A percentile compares a stretch with the other conserved stretches of the same genome.
Evolutionary conservation across 441 rosid species (phyloP).

Genomic region (Corymbia calophylla): DNA sequence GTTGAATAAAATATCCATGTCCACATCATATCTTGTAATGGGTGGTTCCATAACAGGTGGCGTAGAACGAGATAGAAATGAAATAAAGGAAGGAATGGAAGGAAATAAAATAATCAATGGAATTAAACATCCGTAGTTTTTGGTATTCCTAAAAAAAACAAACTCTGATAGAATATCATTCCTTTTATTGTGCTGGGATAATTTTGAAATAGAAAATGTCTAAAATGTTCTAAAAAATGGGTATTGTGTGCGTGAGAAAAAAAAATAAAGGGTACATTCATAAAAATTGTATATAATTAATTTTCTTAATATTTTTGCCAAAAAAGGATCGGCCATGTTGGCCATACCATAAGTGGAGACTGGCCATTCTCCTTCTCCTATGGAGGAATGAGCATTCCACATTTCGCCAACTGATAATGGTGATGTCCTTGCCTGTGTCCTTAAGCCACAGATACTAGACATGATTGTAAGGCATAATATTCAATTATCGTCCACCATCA

Average conservation of each 20-base stretch:
- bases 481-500: too few relatives aligned
- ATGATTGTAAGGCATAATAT: too few relatives aligned
- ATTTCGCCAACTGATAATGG: too few relatives aligned
- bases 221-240: neutral
- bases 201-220: neutral
- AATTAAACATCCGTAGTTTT: neutral
- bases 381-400: neutral
- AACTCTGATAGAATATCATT: neutral
- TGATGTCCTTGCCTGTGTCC: too few relatives aligned
- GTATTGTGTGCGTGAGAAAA: neutral
- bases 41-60: too few relatives aligned
- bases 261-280: neutral
- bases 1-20: neutral
- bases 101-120: rapidly evolving
- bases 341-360: neutral
- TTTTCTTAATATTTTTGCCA: neutral
- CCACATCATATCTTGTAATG: rapidly evolving
- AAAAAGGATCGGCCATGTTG: neutral
- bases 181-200: neutral
- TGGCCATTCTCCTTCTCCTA: neutral
- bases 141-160: neutral
- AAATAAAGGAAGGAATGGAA: neutral
- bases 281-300: neutral
- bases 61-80: neutral
- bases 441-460: too few relatives aligned